These are phyloP conservation scores for Coemansia sp. DNA, from an alignment of 192 early-diverging fungal genomes.

Conservation along the genomic window DNA sequence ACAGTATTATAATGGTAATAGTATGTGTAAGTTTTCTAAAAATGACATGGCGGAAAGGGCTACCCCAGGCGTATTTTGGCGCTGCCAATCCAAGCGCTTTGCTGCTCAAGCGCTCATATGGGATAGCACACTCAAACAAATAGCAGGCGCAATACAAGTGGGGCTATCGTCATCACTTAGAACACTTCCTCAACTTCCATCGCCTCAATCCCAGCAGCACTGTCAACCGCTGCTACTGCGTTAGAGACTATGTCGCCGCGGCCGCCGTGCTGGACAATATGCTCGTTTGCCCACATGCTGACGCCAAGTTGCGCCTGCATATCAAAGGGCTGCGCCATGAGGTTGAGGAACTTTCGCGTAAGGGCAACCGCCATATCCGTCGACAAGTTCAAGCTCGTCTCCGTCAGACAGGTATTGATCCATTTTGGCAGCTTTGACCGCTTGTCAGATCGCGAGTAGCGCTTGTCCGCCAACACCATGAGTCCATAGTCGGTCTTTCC, in stretches of 20 bases:
- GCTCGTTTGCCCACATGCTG: conserved; percentile 83
- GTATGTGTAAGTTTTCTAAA: neutral
- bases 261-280: conserved; percentile 60
- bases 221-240: neutral
- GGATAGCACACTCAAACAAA: neutral
- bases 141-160: no score
- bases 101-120: neutral
- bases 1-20: no score
- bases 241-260: conserved; percentile 12
- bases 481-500: conserved; percentile 99
- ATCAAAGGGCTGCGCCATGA: conserved; percentile 97
- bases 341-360: conserved; percentile 90
- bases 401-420: conserved; percentile 90
- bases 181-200: conserved; percentile 20
- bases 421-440: conserved; percentile 95
- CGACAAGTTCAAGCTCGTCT: conserved; percentile 87
- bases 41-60: neutral
- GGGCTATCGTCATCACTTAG: neutral
- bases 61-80: neutral
- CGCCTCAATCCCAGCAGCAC: conserved; percentile 6
- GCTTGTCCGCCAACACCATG: conserved; percentile 99
- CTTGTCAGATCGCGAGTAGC: conserved; percentile 94
- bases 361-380: conserved; percentile 96
- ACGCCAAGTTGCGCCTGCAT: conserved; percentile 74
- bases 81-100: neutral